Evolutionary conservation across 2,329 filamentous ascomycete genomes (phyloP).

Genomic region (Ophiostoma novo-ulmi): DNA sequence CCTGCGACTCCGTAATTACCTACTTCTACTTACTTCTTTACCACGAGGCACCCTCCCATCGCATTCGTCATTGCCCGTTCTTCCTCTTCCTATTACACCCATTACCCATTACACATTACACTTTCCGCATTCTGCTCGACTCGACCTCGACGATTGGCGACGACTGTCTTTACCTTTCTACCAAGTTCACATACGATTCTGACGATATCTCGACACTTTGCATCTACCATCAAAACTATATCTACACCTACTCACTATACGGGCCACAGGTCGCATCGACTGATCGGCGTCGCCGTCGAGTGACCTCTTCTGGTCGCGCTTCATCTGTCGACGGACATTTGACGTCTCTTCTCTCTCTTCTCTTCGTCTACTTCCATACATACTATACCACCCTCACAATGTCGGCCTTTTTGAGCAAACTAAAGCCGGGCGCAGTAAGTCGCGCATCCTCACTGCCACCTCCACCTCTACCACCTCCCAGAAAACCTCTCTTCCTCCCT

Average conservation of each 20-base stretch:
- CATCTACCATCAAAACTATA: not conserved
- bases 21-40: not conserved
- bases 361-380: not conserved
- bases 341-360: not conserved
- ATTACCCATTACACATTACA: too few relatives aligned
- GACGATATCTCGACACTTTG: not conserved
- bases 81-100: not conserved
- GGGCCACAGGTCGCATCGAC: not conserved
- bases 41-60: not conserved
- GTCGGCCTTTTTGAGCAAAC: constrained; percentile 54
- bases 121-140: not conserved
- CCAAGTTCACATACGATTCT: too few relatives aligned
- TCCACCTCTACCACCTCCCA: too few relatives aligned
- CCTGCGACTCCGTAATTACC: not conserved
- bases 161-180: not conserved
- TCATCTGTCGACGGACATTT: not conserved
- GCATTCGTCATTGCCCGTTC: constrained; percentile 10
- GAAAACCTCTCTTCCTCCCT: not conserved
- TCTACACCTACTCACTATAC: not conserved
- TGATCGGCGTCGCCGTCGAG: not conserved
- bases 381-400: constrained; percentile 35
- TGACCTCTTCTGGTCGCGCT: constrained; percentile 11
- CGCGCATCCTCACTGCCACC: constrained; percentile 14
- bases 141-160: not conserved
- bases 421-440: constrained; percentile 54